These are phyloP conservation scores for Pleurotus tuoliensis DNA, from an alignment of 768 basidiomycete species.

Conservation along the genomic window DNA sequence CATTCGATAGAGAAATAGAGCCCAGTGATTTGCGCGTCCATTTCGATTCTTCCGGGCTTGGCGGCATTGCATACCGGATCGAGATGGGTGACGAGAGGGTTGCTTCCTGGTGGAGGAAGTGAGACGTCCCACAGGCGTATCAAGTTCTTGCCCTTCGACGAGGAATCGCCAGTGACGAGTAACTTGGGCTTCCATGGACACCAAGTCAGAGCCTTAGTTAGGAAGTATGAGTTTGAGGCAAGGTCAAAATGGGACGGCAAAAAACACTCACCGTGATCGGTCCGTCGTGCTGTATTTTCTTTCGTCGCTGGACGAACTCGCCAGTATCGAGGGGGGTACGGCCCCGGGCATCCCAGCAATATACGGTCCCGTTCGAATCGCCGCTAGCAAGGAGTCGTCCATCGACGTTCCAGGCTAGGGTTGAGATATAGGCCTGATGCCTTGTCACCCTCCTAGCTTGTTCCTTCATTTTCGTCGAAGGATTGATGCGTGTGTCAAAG, in stretches of 20 bases:
- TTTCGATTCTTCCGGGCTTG: constrained; percentile 40
- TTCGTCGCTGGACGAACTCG: constrained; percentile 51
- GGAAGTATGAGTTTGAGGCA: background rate
- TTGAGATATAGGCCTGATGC: constrained; percentile 64
- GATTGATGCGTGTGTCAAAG: constrained; percentile 61
- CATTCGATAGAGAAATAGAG: constrained; percentile 75
- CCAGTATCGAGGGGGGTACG: constrained; percentile 50
- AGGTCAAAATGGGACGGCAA: constrained; percentile 48
- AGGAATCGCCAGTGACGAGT: constrained; percentile 67
- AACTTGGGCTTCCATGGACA: constrained; percentile 84
- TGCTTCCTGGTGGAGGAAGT: constrained; percentile 32
- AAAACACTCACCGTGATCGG: constrained; percentile 43
- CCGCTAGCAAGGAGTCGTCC: constrained; percentile 71
- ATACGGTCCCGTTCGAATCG: constrained; percentile 70
- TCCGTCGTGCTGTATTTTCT: constrained; percentile 68
- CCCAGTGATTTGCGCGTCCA: constrained; percentile 60
- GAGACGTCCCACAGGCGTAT: constrained; percentile 55
- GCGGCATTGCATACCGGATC: constrained; percentile 32
- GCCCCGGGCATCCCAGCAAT: constrained; percentile 71
- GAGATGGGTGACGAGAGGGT: constrained; percentile 13
- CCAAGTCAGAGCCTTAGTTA: constrained; percentile 74
- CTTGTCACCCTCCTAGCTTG: constrained; percentile 62
- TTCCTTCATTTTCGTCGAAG: constrained; percentile 47
- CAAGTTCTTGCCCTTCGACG: constrained; percentile 34
- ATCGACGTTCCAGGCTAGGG: constrained; percentile 64